phyloP scores from a whole-genome alignment of 768 basidiomycete species.

The Tricholoma saponaceum region DNA sequence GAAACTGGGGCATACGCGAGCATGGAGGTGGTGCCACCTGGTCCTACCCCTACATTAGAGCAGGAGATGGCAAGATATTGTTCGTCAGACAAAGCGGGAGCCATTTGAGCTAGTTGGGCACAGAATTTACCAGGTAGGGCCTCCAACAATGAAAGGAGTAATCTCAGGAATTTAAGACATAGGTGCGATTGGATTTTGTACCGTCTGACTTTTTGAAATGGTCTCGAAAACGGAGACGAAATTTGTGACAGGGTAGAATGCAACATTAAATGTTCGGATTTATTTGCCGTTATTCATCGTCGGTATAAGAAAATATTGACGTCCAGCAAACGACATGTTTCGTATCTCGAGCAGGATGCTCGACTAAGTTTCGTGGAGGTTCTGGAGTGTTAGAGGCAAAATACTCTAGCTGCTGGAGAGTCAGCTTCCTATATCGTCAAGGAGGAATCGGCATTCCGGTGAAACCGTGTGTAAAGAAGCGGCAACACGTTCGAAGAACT shows the following conservation, averaged over 20 bases:
- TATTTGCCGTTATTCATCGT: constrained; percentile 19
- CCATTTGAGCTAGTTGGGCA: constrained; percentile 21
- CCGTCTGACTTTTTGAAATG: background rate
- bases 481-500: constrained; percentile 4
- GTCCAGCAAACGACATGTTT: constrained; percentile 27
- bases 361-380: constrained; percentile 18
- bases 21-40: constrained; percentile 79
- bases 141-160: background rate
- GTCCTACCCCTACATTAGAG: constrained; percentile 72
- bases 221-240: background rate
- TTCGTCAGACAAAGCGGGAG: constrained; percentile 32
- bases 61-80: constrained; percentile 60
- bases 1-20: constrained; percentile 55
- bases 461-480: constrained; percentile 24
- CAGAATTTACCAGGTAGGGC: background rate
- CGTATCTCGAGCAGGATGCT: constrained; percentile 15
- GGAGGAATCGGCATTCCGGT: constrained; percentile 18
- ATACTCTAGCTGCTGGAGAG: constrained; percentile 9
- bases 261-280: constrained; percentile 20
- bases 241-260: constrained; percentile 16
- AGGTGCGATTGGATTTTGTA: background rate
- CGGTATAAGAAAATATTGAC: constrained; percentile 23
- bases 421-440: constrained; percentile 8
- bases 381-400: constrained; percentile 9
- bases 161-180: background rate